A percentile compares a stretch with the other conserved stretches of the same genome.
Evolutionary conservation across 306 rosid genomes (phyloP).

Genomic region (Gastrolobium villosum): DNA sequence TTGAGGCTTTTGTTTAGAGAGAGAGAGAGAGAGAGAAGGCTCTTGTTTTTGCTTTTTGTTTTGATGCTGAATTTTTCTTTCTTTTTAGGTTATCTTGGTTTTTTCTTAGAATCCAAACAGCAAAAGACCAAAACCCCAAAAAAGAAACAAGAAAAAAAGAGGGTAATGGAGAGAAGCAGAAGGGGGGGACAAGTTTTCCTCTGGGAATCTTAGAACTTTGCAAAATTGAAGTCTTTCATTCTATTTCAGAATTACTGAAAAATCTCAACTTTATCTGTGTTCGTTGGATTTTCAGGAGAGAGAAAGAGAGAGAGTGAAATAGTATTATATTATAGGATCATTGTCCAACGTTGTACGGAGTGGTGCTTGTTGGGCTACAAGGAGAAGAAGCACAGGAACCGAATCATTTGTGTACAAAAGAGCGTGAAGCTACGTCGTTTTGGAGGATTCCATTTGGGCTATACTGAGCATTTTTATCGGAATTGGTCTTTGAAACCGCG

Average conservation of each 20-base stretch:
- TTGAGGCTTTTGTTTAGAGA: conserved; percentile 28
- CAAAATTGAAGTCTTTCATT: conserved; percentile 43
- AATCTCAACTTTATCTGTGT: conserved; percentile 40
- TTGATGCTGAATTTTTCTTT: conserved; percentile 20
- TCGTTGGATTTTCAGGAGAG: conserved; percentile 12
- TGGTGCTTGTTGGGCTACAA: not conserved
- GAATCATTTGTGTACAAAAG: conserved; percentile 6
- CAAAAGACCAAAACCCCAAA: conserved; percentile 20
- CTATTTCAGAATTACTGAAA: conserved; percentile 46
- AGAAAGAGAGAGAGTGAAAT: not conserved
- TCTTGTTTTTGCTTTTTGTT: conserved; percentile 40
- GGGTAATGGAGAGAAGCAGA: conserved; percentile 15
- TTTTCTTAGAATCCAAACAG: conserved; percentile 58
- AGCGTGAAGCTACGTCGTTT: conserved; percentile 19
- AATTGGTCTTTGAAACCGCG: not conserved
- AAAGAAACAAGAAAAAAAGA: not conserved
- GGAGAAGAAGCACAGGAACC: not conserved
- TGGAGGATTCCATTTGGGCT: not conserved
- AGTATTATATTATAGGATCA: not conserved
- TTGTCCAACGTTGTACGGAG: conserved; percentile 50
- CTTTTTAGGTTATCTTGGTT: conserved; percentile 21
- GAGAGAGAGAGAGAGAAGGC: conserved; percentile 32
- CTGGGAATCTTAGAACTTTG: conserved; percentile 49
- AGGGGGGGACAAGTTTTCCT: conserved; percentile 56
- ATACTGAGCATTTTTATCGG: not conserved